Evolutionary conservation across 495 filamentous ascomycete genomes (phyloP).

Genomic region (Penicillium crystallinum): DNA sequence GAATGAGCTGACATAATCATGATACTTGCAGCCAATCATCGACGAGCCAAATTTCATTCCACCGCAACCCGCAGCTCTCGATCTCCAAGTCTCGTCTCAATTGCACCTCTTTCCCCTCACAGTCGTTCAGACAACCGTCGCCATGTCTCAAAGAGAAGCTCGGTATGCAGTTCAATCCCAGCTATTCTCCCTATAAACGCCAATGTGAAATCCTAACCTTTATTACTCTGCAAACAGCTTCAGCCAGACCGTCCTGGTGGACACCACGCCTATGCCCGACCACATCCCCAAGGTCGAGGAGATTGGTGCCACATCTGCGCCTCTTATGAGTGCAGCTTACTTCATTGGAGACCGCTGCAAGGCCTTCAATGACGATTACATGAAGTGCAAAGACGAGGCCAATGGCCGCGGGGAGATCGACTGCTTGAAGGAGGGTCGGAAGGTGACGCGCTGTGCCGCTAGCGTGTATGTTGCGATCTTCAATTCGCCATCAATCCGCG

Average conservation of each 20-base stretch:
- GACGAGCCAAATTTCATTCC: slow-evolving; percentile 27
- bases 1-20: slow-evolving; percentile 14
- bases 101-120: slow-evolving; percentile 15
- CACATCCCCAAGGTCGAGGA: slow-evolving; percentile 88
- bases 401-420: slow-evolving; percentile 85
- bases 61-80: slow-evolving; percentile 27
- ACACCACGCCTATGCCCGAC: slow-evolving; percentile 91
- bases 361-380: slow-evolving; percentile 96
- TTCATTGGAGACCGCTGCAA: slow-evolving; percentile 96
- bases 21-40: slow-evolving; percentile 26
- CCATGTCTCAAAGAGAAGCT: slow-evolving; percentile 47
- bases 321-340: slow-evolving; percentile 85
- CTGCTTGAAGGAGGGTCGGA: slow-evolving; percentile 91
- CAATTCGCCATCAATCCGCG: neutral
- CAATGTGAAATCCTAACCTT: slow-evolving; percentile 14
- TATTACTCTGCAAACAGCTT: slow-evolving; percentile 57
- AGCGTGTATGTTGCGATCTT: slow-evolving; percentile 70
- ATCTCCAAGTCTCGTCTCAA: slow-evolving; percentile 21
- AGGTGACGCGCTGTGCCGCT: slow-evolving; percentile 91
- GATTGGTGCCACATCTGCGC: slow-evolving; percentile 85
- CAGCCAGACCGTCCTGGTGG: slow-evolving; percentile 85
- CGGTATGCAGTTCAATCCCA: slow-evolving; percentile 29
- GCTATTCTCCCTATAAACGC: neutral
- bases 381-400: slow-evolving; percentile 95
- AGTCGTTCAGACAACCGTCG: slow-evolving; percentile 21